These are phyloP conservation scores for Pleurotus giganteus DNA, from an alignment of 768 basidiomycete species.

Conservation along the genomic window DNA sequence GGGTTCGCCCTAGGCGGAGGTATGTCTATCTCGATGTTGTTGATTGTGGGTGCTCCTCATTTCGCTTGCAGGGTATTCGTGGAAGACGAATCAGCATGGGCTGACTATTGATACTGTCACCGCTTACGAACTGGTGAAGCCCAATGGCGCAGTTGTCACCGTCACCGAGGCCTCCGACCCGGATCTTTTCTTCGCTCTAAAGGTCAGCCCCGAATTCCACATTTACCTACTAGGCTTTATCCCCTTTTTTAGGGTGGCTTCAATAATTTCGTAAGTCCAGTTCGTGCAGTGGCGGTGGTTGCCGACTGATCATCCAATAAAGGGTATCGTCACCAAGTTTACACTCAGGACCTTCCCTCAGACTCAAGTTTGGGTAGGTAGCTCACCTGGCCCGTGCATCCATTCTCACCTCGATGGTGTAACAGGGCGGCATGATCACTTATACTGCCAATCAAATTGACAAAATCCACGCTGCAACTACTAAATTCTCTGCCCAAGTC, in stretches of 20 bases:
- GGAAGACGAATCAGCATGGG: conserved; percentile 60
- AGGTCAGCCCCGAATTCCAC: too few species aligned
- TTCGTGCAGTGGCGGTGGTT: background rate
- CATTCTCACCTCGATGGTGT: too few species aligned
- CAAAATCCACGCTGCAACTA: conserved; percentile 32
- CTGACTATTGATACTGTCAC: conserved; percentile 55
- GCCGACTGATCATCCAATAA: background rate
- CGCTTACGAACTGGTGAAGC: conserved; percentile 57
- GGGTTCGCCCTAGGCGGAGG: conserved; percentile 62
- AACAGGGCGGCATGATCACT: conserved; percentile 51
- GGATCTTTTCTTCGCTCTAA: conserved; percentile 40
- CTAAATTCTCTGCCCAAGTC: conserved; percentile 36
- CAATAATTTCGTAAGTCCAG: conserved; percentile 50
- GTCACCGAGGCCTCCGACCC: conserved; percentile 33
- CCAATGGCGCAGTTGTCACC: conserved; percentile 42
- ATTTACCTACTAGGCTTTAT: too few species aligned
- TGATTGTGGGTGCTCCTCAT: background rate
- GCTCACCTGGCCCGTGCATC: background rate
- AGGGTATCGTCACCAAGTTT: conserved; percentile 62
- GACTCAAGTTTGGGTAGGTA: conserved; percentile 55
- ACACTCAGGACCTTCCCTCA: conserved; percentile 54
- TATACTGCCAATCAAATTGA: conserved; percentile 21
- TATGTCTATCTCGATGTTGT: too few species aligned
- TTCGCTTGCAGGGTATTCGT: conserved; percentile 60
- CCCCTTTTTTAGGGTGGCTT: too few species aligned